These are phyloP conservation scores for Paramecium caudatum DNA, from an alignment of 73 alveolate genomes.

Conservation along the genomic window DNA sequence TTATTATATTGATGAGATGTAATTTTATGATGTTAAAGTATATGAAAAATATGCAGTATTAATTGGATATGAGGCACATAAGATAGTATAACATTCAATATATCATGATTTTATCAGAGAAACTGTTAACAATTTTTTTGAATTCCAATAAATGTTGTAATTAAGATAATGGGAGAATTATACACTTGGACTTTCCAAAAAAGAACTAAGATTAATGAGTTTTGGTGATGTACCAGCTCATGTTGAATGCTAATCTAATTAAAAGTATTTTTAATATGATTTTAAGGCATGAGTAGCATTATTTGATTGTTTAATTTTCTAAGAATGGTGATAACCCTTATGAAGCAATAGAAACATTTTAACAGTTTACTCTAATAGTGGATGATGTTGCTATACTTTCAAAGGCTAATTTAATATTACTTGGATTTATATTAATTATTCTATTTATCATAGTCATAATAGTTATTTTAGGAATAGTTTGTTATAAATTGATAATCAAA, in stretches of 20 bases:
- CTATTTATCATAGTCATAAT: not conserved
- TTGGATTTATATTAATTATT: not conserved
- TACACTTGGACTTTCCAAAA: not conserved
- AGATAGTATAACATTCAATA: constrained; percentile 27
- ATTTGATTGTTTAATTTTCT: no score
- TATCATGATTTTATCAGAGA: constrained; percentile 5
- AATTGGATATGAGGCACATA: constrained; percentile 63
- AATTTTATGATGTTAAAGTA: constrained; percentile 20
- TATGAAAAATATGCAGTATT: constrained; percentile 48
- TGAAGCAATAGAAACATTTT: not conserved
- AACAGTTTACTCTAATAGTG: not conserved
- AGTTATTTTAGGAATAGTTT: not conserved
- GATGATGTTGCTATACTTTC: not conserved
- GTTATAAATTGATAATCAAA: not conserved
- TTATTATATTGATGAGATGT: constrained; percentile 3
- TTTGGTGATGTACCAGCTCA: not conserved
- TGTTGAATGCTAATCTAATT: not conserved
- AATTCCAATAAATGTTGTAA: not conserved
- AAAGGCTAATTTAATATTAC: not conserved
- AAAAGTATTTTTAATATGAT: not conserved
- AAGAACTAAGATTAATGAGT: not conserved
- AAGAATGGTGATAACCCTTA: not conserved
- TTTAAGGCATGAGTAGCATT: not conserved
- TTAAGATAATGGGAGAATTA: not conserved
- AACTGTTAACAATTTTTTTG: constrained; percentile 1